Base-by-base conservation (phyloP, 2,329 filamentous ascomycete genomes). In the Elsinoe arachidis region DNA sequence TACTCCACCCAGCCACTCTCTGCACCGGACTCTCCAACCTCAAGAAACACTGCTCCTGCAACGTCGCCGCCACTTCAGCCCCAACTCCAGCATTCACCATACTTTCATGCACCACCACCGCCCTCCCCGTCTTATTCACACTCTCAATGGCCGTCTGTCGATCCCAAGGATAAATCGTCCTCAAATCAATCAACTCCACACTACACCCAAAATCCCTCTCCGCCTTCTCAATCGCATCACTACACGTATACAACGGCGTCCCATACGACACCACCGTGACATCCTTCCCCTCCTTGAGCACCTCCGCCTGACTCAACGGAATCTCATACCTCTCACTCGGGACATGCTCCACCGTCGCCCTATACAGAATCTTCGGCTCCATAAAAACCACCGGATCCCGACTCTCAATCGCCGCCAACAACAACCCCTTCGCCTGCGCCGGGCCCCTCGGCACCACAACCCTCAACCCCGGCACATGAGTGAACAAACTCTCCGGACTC, bases 111-210 rank as follows among this genome's bases (percentile, higher is more conserved):
- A 96, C 91, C 1, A 96, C 86, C 56, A 96, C 80, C 38, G 87
- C 90, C 59, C 89, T 76, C 0, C 91, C 90, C 0, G 91, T 96
- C 76, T 93, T 95, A 64, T 81, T 82, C 12, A 95, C 91, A 62
- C 90, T 96, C 55, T 85, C 76, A 59, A 95, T 77, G 1, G 96
- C 81, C 0, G 87, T 87, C 68, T 86, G 78, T 66, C 88, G 83
- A 69, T 96, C 91, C 91, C 91, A 96, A 0, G 91, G 91, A 67
- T 95, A 96, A 54, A 96, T 79, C 0, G 91, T 95, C 58, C 90
- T 80, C 58, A 96, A 74, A 68, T 96, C 91, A 60, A 96, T 90
- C 58, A 96, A 76, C 76, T 96, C 91, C 14, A 90, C 80, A 4
- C 81, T 86, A 56, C 91, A 80, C 5, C 86, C 88, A 49, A 87